Base-by-base conservation (phyloP, 805 yeast species). In the Metschnikowia continentalis region DNA sequence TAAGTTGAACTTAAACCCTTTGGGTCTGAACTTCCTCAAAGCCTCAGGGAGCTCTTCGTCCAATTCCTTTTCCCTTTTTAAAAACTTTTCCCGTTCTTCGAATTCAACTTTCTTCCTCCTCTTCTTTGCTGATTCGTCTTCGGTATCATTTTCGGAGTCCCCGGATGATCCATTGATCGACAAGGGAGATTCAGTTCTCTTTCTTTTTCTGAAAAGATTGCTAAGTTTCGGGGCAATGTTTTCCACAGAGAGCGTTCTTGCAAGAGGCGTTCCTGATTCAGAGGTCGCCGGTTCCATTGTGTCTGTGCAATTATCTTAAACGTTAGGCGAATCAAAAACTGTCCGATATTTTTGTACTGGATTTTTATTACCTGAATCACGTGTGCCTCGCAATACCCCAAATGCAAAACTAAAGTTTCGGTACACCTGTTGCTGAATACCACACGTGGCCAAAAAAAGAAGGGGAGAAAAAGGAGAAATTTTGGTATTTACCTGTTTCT, bases 21-120 rank as follows among this genome's bases (percentile, higher is more conserved):
- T 69, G 22, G 96, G 97, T 60, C 96, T 79, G 71, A 76, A 89
- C 69, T 82, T 86, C 52, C 91, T 76, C 61, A 80, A 80, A 54
- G 87, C 82, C 47, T 76, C 86, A 2, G 90, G 94, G 37, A 88
- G 69, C 54, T 72, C 78, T 3, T 68, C 82, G 61, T 88, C 94
- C 53, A 78, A 79, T 58, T 78, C 75, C 49, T 71, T 71, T 63
- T 90, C 96, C 30, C 71, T 67, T 44, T 72, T 75, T 41, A 69
- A 71, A 56, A 64, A 67, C 56, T 59, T 67, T 54, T 67, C 67
- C 43, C 64, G 57, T 40, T 61, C 60, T 41, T 67, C 49, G 6
- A 69, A 57, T 38, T 65, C 59, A 23, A 65, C 58, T 39, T 59
- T 63, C 15, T 70, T 57, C 47, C 65, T 62, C 47, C 52, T 57